Percentiles rank a stretch among this genome's conserved stretches.
Evolutionary conservation across 306 rosid species (phyloP).

Genomic region (Casuarina equisetifolia): DNA sequence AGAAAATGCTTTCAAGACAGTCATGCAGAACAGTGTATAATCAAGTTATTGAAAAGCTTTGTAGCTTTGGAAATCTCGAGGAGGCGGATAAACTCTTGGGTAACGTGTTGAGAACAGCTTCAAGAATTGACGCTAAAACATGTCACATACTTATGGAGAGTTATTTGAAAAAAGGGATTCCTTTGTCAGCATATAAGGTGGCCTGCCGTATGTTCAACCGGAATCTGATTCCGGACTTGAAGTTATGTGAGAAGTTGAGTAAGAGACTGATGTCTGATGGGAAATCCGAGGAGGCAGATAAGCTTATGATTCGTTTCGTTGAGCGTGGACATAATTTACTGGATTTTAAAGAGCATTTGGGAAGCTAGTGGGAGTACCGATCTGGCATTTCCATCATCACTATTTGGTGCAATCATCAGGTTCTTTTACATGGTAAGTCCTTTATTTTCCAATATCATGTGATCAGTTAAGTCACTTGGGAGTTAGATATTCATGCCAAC

Average conservation of each 20-base stretch:
- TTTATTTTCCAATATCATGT: not conserved
- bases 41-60: slow-evolving; percentile 84
- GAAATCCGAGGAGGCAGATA: slow-evolving; percentile 69
- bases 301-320: slow-evolving; percentile 67
- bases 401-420: not conserved
- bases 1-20: slow-evolving; percentile 64
- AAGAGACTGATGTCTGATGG: slow-evolving; percentile 61
- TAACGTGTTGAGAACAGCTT: slow-evolving; percentile 86
- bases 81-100: slow-evolving; percentile 76
- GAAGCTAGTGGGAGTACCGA: slow-evolving; percentile 15
- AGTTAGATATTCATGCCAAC: not conserved
- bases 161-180: slow-evolving; percentile 56
- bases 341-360: slow-evolving; percentile 33
- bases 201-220: slow-evolving; percentile 81
- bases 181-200: slow-evolving; percentile 81
- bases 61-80: slow-evolving; percentile 64
- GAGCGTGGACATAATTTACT: slow-evolving; percentile 62
- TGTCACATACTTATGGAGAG: slow-evolving; percentile 78
- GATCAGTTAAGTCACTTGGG: not conserved
- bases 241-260: slow-evolving; percentile 74
- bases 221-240: slow-evolving; percentile 77
- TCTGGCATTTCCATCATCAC: not conserved
- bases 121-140: slow-evolving; percentile 71
- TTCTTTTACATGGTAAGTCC: slow-evolving; percentile 5
- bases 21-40: slow-evolving; percentile 59